A percentile compares a stretch with the other conserved stretches of the same genome.
These are phyloP conservation scores for Avena sativa DNA, from an alignment of 176 grass and related monocot genomes.

Conservation along the genomic window DNA sequence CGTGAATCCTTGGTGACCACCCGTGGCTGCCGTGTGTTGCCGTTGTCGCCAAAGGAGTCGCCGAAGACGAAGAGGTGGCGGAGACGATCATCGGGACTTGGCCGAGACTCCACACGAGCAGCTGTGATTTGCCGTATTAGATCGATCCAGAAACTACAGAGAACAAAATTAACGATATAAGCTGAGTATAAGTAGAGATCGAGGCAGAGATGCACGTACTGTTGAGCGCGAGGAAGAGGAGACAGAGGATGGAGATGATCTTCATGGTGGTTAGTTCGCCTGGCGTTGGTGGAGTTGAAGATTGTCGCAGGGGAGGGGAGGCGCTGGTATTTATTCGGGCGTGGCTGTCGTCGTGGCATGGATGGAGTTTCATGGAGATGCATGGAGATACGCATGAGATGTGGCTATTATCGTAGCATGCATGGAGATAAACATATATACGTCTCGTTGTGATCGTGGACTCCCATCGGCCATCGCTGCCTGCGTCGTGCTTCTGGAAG, in stretches of 20 bases:
- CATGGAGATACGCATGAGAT: too few relatives aligned
- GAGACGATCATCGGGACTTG: background rate
- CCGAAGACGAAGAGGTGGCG: conserved; percentile 10
- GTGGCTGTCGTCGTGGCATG: background rate
- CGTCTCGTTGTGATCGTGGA: too few relatives aligned
- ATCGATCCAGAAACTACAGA: too few relatives aligned
- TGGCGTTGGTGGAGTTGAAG: background rate
- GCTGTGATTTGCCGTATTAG: background rate
- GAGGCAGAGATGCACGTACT: background rate
- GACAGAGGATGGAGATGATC: background rate
- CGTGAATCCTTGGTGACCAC: background rate
- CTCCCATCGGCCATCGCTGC: too few relatives aligned
- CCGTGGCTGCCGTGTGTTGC: background rate
- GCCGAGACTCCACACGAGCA: background rate
- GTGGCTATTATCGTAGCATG: too few relatives aligned
- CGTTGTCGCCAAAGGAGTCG: conserved; percentile 10
- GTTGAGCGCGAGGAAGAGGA: background rate
- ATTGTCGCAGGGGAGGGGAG: background rate
- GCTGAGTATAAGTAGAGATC: too few relatives aligned
- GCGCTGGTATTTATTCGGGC: background rate
- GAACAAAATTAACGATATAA: too few relatives aligned
- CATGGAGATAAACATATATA: too few relatives aligned
- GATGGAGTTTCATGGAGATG: background rate
- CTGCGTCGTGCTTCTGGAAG: too few relatives aligned
- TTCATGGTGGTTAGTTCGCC: background rate